Percentiles rank a stretch among this genome's conserved stretches.
Evolutionary conservation across 2,329 filamentous ascomycete genomes (phyloP).

Genomic region (Aspergillus brunneoviolaceus): DNA sequence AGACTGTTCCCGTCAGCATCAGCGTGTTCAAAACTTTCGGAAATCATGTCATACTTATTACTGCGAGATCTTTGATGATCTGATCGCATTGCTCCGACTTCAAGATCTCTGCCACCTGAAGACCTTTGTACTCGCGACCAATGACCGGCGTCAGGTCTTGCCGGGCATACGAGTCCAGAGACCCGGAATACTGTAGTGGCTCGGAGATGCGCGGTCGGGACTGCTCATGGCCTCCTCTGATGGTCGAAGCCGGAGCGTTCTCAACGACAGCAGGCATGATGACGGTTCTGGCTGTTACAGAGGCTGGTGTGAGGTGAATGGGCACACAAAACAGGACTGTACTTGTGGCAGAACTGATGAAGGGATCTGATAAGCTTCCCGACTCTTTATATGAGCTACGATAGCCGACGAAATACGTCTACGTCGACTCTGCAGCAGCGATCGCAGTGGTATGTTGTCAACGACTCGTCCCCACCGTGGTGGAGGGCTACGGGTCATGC

Average conservation of each 20-base stretch:
- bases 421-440: not conserved
- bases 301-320: not conserved
- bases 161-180: constrained; percentile 39
- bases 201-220: constrained; percentile 25
- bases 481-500: not conserved
- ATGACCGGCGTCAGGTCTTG: constrained; percentile 45
- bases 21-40: not conserved
- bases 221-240: constrained; percentile 24
- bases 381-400: not conserved
- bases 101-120: constrained; percentile 52
- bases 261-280: constrained; percentile 21
- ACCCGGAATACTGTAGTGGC: constrained; percentile 41
- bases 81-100: constrained; percentile 62
- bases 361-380: not conserved
- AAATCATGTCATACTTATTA: constrained; percentile 54
- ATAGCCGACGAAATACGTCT: not conserved
- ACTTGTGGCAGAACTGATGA: not conserved
- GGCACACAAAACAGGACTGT: not conserved
- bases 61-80: constrained; percentile 63
- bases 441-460: not conserved
- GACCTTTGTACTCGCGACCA: constrained; percentile 40
- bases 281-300: not conserved
- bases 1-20: constrained; percentile 49
- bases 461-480: not conserved
- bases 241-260: constrained; percentile 6